Evolutionary conservation across 2,329 filamentous ascomycete genomes (phyloP), one percentile per base, ranked within the genome.

Genomic region (Sporothrix schenckii): DNA sequence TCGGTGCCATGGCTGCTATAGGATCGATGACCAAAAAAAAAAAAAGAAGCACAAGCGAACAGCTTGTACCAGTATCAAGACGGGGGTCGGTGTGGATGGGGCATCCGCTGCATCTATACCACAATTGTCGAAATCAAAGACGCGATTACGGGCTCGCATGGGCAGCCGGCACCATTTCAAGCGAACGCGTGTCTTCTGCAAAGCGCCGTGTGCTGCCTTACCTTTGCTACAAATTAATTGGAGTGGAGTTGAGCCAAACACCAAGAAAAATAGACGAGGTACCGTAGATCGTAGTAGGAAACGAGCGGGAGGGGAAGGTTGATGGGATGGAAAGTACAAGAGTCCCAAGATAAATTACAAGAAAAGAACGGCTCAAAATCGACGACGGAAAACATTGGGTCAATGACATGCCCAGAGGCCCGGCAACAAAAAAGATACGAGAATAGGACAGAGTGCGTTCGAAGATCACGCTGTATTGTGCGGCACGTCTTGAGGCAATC

Each of bases 1-100:
- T 44, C n/a, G 70, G 41, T 65, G 66, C 70, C 72, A 73, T 72
- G 16, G 13, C 7, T 16, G 13, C 41, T 44, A n/a, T 4, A 39
- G 21, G 11, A 4, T 61, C 34, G 10, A 10, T 58, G 56, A n/a
- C n/a, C n/a, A 14, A 24, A 24, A 7, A 61, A 16, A 47, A 47
- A 9, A n/a, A 7, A 4, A 41, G 7, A 10, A 41, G 11, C 16
- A 21, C 44, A 61, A n/a, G 41, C 41, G 41, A 41, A 19, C 39
- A 44, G 58, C 39, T 61, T 53, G 10, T 2, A 24, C 50, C 13
- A 24, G n/a, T 21, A 53, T 53, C n/a, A 3, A 16, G 24, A 61
- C 4, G 27, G 11, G 24, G 58, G 21, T 47, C 13, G 13, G 19
- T 27, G 24, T 16, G 4, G 39, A 27, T 39, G 58, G 39, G 56